Percentiles rank a stretch among this genome's conserved stretches.
Conservation (phyloP, 192 early-diverging fungal species). For the Coemansia sp. region DNA sequence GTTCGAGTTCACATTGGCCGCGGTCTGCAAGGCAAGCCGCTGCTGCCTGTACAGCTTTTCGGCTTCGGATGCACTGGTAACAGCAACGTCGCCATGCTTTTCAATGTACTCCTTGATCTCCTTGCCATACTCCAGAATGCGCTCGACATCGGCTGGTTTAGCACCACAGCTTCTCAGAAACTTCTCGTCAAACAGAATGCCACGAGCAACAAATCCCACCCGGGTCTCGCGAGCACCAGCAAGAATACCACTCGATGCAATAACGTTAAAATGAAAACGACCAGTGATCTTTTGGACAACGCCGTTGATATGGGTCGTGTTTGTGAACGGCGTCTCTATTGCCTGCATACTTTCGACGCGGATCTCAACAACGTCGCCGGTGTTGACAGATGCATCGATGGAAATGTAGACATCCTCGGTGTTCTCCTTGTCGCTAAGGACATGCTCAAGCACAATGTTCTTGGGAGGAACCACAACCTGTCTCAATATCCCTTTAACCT, state of each 20-base stretch:
- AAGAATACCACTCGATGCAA: neutral
- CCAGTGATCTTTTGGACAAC: constrained; percentile 42
- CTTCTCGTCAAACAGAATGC: constrained; percentile 37
- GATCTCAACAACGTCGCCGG: constrained; percentile 48
- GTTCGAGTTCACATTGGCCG: neutral
- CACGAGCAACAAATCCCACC: constrained; percentile 43
- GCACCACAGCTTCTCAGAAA: constrained; percentile 28
- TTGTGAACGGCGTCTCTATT: neutral
- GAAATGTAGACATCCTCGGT: constrained; percentile 23
- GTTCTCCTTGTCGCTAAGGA: constrained; percentile 3
- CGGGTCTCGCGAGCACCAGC: constrained; percentile 24
- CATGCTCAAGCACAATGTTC: constrained; percentile 13
- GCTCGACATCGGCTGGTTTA: constrained; percentile 3
- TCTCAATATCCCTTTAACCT: neutral
- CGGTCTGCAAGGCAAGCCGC: neutral
- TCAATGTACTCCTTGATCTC: constrained; percentile 27
- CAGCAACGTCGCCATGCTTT: constrained; percentile 21
- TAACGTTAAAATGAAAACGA: constrained; percentile 39
- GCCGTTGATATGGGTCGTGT: neutral
- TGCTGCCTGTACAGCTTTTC: constrained; percentile 16
- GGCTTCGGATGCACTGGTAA: constrained; percentile 15
- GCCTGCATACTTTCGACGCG: neutral
- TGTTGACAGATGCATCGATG: constrained; percentile 28
- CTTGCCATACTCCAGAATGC: constrained; percentile 20
- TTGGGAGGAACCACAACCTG: neutral